A percentile compares a stretch with the other conserved stretches of the same genome.
Evolutionary conservation across 768 basidiomycete genomes (phyloP).

Genomic region (Boletus sp.): DNA sequence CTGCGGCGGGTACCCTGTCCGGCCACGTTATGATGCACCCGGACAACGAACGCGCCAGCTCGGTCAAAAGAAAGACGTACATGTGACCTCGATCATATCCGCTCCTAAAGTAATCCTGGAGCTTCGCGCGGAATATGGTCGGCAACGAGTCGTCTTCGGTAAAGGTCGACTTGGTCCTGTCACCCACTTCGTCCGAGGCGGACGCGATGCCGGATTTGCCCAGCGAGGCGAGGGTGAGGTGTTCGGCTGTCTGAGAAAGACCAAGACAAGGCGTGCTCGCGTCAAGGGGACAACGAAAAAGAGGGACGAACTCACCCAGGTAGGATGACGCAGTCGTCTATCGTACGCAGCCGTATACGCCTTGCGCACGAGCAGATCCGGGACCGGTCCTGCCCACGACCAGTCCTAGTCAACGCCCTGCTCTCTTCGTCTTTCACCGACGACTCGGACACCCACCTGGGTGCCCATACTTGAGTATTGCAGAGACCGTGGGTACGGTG

Average conservation of each 20-base stretch:
- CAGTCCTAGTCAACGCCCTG: slow-evolving; percentile 1
- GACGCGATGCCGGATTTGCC: slow-evolving; percentile 43
- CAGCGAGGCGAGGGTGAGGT: slow-evolving; percentile 78
- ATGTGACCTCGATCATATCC: slow-evolving; percentile 98
- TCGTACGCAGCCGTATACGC: slow-evolving; percentile 93
- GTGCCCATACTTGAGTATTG: slow-evolving; percentile 50
- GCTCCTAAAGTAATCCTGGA: slow-evolving; percentile 89
- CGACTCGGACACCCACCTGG: slow-evolving; percentile 17
- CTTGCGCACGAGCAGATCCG: slow-evolving; percentile 73
- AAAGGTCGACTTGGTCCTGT: slow-evolving; percentile 77
- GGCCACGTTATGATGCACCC: neutral
- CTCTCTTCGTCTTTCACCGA: neutral
- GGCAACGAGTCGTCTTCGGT: slow-evolving; percentile 82
- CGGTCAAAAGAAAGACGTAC: slow-evolving; percentile 43
- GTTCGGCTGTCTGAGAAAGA: slow-evolving; percentile 80
- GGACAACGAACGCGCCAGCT: neutral
- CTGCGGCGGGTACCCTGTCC: slow-evolving; percentile 90
- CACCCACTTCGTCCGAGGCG: slow-evolving; percentile 46
- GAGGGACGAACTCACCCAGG: slow-evolving; percentile 65
- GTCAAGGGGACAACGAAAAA: neutral
- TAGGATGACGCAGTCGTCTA: slow-evolving; percentile 82
- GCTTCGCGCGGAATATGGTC: slow-evolving; percentile 69
- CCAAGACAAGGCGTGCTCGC: neutral
- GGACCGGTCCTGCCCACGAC: slow-evolving; percentile 64
- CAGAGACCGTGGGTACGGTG: slow-evolving; percentile 17